phyloP scores from a whole-genome alignment of 176 grass and related monocot genomes.

The Bothriochloa decipiens region DNA sequence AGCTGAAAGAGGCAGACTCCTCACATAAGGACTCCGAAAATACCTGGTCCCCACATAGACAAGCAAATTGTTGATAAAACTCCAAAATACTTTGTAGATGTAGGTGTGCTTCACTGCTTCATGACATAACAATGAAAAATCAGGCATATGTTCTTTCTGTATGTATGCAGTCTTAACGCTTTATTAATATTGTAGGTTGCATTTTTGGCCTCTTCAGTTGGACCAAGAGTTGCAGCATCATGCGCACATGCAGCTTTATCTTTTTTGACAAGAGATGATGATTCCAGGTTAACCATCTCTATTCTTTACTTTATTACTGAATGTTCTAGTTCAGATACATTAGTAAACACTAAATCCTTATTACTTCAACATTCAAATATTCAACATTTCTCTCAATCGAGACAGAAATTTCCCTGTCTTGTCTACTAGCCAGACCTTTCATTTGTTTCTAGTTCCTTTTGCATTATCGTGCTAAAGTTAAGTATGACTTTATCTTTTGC shows the following conservation, averaged over 20 bases:
- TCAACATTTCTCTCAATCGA: neutral
- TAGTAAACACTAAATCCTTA: conserved; percentile 15
- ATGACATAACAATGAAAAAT: neutral
- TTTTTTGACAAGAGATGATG: conserved; percentile 76
- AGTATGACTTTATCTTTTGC: conserved; percentile 40
- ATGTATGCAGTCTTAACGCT: conserved; percentile 37
- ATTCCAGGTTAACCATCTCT: conserved; percentile 67
- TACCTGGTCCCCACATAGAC: too few species aligned
- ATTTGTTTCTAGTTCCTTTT: conserved; percentile 19
- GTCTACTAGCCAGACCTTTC: neutral
- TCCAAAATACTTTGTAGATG: too few species aligned
- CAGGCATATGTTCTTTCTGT: conserved; percentile 14
- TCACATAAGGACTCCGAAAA: too few species aligned
- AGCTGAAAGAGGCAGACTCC: neutral
- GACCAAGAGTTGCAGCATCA: conserved; percentile 96
- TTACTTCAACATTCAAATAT: conserved; percentile 12
- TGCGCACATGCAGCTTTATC: conserved; percentile 78
- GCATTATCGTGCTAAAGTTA: conserved; percentile 8
- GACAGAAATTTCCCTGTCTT: neutral
- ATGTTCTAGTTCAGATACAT: conserved; percentile 24
- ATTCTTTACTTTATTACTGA: neutral
- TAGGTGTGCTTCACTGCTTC: conserved; percentile 4
- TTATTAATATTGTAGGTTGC: conserved; percentile 60
- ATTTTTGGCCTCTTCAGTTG: conserved; percentile 86
- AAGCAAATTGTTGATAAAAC: too few species aligned